phyloP scores from a whole-genome alignment of 1,284 basidiomycete genomes.

The Athelia psychrophila region DNA sequence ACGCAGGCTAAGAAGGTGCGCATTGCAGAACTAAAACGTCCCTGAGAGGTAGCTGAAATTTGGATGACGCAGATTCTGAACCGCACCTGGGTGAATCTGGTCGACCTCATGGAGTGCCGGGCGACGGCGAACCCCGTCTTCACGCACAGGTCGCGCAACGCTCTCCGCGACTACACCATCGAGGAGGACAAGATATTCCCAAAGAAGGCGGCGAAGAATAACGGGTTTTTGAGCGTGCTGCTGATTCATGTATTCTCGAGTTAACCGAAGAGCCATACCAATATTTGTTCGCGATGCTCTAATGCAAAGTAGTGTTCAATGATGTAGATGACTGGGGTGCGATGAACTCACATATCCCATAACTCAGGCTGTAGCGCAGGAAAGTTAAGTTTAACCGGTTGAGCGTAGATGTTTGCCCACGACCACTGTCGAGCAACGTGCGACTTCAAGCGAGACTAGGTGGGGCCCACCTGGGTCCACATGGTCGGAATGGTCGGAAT shows the following conservation, averaged over 20 bases:
- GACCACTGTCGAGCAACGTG: no score
- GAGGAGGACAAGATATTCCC: conserved; percentile 11
- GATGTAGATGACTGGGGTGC: no score
- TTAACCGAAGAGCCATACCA: no score
- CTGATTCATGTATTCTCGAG: conserved; percentile 6
- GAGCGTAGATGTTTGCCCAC: no score
- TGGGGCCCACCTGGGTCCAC: no score
- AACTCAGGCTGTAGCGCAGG: no score
- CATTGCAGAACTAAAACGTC: neutral
- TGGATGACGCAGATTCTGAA: neutral
- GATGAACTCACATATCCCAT: no score
- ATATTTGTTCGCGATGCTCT: no score
- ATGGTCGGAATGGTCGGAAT: no score
- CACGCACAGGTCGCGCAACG: conserved; percentile 5
- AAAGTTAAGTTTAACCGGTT: no score
- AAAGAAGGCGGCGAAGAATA: conserved; percentile 9
- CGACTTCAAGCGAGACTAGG: no score
- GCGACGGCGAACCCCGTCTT: conserved; percentile 7
- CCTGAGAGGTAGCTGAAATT: neutral
- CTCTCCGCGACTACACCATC: conserved; percentile 7
- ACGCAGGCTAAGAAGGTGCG: conserved; percentile 13
- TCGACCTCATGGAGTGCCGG: conserved; percentile 12
- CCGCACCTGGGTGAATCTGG: conserved; percentile 11
- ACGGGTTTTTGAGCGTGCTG: conserved; percentile 11
- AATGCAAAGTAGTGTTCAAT: no score